Evolutionary conservation across 768 basidiomycete species (phyloP).

Genomic region (Mycena pura): DNA sequence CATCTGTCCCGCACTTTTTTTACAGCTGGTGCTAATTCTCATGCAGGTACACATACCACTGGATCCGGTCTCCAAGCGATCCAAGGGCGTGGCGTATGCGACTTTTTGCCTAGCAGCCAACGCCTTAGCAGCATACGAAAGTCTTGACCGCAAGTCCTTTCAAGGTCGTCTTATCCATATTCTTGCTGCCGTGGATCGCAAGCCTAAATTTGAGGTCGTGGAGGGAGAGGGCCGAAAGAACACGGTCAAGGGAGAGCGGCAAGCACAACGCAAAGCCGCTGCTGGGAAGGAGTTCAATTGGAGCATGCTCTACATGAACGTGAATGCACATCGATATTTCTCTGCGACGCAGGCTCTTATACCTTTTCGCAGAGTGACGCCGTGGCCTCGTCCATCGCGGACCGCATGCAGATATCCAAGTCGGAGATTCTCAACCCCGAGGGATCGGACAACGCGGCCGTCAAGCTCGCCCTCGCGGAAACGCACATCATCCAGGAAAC

Average conservation of each 20-base stretch:
- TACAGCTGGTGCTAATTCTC: constrained; percentile 7
- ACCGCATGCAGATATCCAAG: constrained; percentile 87
- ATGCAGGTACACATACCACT: constrained; percentile 57
- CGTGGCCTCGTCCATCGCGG: constrained; percentile 88
- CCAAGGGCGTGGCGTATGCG: constrained; percentile 61
- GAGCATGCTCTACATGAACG: constrained; percentile 97
- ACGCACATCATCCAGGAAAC: constrained; percentile 97
- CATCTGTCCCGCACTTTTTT: not conserved
- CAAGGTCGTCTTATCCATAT: constrained; percentile 93
- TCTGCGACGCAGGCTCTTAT: constrained; percentile 25
- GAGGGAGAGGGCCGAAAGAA: constrained; percentile 54
- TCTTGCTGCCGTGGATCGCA: constrained; percentile 80
- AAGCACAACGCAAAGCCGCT: constrained; percentile 65
- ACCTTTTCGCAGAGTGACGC: constrained; percentile 77
- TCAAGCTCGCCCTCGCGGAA: constrained; percentile 95
- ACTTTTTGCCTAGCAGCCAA: constrained; percentile 48
- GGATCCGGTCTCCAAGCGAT: constrained; percentile 50
- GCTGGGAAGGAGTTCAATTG: constrained; percentile 89
- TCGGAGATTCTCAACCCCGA: constrained; percentile 88
- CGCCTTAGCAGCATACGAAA: constrained; percentile 73
- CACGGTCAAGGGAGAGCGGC: constrained; percentile 65
- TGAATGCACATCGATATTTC: constrained; percentile 56
- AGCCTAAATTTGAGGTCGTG: constrained; percentile 49
- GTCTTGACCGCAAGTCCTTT: constrained; percentile 83
- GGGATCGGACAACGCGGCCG: constrained; percentile 76